Evolutionary conservation across 2,329 filamentous ascomycete species (phyloP).

Genomic region (Ascochyta pisi): DNA sequence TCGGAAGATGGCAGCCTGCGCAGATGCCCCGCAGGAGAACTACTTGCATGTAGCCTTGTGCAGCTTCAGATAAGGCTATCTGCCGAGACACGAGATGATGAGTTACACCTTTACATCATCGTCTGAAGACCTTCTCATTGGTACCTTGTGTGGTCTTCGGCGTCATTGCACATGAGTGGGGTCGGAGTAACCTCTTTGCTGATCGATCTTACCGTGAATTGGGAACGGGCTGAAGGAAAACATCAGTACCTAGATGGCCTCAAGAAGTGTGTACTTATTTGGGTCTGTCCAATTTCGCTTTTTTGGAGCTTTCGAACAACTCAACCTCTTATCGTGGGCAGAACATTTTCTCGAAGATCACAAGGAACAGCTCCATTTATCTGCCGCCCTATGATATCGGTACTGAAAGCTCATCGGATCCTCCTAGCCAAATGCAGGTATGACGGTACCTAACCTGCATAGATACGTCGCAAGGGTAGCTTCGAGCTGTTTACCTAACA

Average conservation of each 20-base stretch:
- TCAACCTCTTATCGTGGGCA: background rate
- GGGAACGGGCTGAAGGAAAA: background rate
- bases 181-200: constrained; percentile 22
- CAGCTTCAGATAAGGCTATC: constrained; percentile 38
- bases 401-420: constrained; percentile 12
- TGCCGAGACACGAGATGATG: constrained; percentile 22
- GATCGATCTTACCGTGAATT: background rate
- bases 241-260: constrained; percentile 12
- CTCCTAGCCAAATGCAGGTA: constrained; percentile 33
- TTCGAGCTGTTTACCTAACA: constrained; percentile 45
- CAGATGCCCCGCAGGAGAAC: constrained; percentile 14
- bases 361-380: background rate
- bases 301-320: background rate
- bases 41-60: constrained; percentile 15
- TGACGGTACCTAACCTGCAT: constrained; percentile 29
- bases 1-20: constrained; percentile 30
- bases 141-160: constrained; percentile 20
- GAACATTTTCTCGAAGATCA: background rate
- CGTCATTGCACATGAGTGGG: constrained; percentile 41
- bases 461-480: constrained; percentile 34
- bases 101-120: constrained; percentile 34
- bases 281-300: background rate
- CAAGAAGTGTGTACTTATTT: background rate
- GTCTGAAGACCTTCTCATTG: constrained; percentile 26
- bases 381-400: constrained; percentile 14